These are phyloP conservation scores for Pseudohalonectria lignicola DNA, from an alignment of 2,329 filamentous ascomycete genomes.

Conservation along the genomic window DNA sequence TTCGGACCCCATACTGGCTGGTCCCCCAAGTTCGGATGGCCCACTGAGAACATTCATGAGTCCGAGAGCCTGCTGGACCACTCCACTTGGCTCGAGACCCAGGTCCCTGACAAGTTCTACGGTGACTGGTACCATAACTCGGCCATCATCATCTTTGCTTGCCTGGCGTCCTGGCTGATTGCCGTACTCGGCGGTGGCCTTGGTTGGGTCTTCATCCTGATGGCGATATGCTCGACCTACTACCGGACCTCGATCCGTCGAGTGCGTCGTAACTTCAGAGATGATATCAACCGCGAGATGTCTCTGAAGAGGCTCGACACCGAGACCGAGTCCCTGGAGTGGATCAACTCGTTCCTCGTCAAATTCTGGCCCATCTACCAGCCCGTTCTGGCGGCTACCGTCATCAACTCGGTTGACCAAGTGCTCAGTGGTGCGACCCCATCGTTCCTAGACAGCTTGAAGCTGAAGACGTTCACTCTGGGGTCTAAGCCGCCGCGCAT, in stretches of 20 bases:
- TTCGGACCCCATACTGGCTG: slow-evolving; percentile 62
- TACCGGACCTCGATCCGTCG: slow-evolving; percentile 91
- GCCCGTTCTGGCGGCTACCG: slow-evolving; percentile 81
- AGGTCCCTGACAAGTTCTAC: slow-evolving; percentile 80
- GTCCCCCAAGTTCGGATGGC: slow-evolving; percentile 75
- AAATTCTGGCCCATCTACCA: slow-evolving; percentile 99
- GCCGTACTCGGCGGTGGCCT: slow-evolving; percentile 84
- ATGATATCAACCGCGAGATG: slow-evolving; percentile 79
- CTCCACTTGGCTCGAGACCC: slow-evolving; percentile 74
- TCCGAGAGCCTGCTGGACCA: slow-evolving; percentile 72
- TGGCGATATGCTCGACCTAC: slow-evolving; percentile 87
- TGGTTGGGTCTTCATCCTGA: slow-evolving; percentile 86
- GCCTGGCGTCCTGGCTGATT: slow-evolving; percentile 79
- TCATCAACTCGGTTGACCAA: slow-evolving; percentile 91
- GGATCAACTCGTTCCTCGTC: slow-evolving; percentile 97
- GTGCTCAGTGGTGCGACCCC: slow-evolving; percentile 88
- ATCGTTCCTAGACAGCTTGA: slow-evolving; percentile 83
- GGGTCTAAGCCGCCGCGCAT: slow-evolving; percentile 91
- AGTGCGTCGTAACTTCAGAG: slow-evolving; percentile 88
- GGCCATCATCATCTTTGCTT: slow-evolving; percentile 87
- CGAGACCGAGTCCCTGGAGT: slow-evolving; percentile 87
- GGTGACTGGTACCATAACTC: slow-evolving; percentile 99
- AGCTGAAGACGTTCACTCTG: slow-evolving; percentile 86
- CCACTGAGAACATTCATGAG: slow-evolving; percentile 41
- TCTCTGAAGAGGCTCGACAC: slow-evolving; percentile 79